phyloP scores from a whole-genome alignment of 2,329 filamentous ascomycete species.

The Epicoccum nigrum region DNA sequence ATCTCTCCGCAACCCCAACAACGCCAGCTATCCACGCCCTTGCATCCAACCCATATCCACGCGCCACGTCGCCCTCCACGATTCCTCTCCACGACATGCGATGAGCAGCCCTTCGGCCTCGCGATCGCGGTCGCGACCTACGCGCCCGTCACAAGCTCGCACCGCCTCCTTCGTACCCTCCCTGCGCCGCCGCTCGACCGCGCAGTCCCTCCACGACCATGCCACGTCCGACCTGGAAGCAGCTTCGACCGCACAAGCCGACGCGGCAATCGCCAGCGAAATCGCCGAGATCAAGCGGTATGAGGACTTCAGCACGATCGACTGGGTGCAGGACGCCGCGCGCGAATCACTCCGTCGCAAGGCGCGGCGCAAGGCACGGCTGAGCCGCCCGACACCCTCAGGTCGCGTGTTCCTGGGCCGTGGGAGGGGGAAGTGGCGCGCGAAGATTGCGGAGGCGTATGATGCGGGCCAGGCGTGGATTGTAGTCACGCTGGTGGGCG shows the following conservation, averaged over 20 bases:
- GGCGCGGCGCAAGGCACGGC: slow-evolving; percentile 73
- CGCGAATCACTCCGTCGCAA: slow-evolving; percentile 85
- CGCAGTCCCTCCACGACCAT: slow-evolving; percentile 71
- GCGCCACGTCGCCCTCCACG: neutral
- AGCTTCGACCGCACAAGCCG: slow-evolving; percentile 58
- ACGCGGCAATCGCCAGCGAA: slow-evolving; percentile 85
- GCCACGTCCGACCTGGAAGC: slow-evolving; percentile 67
- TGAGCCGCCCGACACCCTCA: slow-evolving; percentile 44
- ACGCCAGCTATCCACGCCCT: neutral
- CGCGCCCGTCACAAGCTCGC: slow-evolving; percentile 29
- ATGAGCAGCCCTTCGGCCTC: slow-evolving; percentile 31
- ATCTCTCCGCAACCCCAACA: neutral
- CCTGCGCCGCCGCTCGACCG: slow-evolving; percentile 65
- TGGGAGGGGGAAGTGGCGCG: slow-evolving; percentile 68
- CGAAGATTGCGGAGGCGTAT: slow-evolving; percentile 83
- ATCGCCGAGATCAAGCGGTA: slow-evolving; percentile 98
- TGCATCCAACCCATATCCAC: neutral
- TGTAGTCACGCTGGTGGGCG: slow-evolving; percentile 89
- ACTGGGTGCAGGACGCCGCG: slow-evolving; percentile 98
- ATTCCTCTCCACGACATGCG: slow-evolving; percentile 6
- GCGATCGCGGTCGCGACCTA: slow-evolving; percentile 13
- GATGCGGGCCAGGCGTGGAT: slow-evolving; percentile 98
- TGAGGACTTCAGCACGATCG: slow-evolving; percentile 98
- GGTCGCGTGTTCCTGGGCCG: slow-evolving; percentile 65
- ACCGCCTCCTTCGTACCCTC: slow-evolving; percentile 59